These are phyloP conservation scores for Hypoxylon sp. DNA, from an alignment of 2,329 filamentous ascomycete genomes.

Conservation along the genomic window DNA sequence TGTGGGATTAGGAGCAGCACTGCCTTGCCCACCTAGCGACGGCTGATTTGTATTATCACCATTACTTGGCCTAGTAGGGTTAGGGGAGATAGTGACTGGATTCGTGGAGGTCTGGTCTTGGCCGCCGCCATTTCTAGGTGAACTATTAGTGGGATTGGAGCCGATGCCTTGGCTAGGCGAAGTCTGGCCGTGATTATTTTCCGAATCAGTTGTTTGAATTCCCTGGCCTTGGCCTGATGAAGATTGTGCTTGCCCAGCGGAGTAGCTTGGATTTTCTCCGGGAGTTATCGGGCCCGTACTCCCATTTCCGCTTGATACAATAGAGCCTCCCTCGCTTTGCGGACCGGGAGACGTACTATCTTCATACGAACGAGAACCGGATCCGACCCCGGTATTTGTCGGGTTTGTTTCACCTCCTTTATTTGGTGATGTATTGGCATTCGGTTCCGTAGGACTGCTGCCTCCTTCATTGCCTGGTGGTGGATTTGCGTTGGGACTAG, in stretches of 20 bases:
- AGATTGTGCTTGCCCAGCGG: too few species aligned
- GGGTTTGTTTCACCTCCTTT: not conserved
- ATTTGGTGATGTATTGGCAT: conserved; percentile 3
- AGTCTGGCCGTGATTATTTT: too few species aligned
- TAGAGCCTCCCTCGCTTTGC: not conserved
- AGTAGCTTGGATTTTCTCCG: conserved; percentile 12
- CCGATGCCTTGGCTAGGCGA: too few species aligned
- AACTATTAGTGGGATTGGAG: conserved; percentile 5
- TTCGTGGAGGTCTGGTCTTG: not conserved
- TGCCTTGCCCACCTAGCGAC: conserved; percentile 15
- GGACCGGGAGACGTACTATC: too few species aligned
- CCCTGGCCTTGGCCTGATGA: conserved; percentile 10
- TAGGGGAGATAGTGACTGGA: too few species aligned
- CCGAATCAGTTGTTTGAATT: conserved; percentile 4
- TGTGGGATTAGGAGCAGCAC: conserved; percentile 7
- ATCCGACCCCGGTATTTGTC: too few species aligned
- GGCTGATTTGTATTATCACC: too few species aligned
- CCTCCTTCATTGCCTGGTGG: conserved; percentile 9
- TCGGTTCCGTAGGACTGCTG: conserved; percentile 3
- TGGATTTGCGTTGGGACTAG: not conserved
- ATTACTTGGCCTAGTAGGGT: too few species aligned
- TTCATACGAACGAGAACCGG: too few species aligned
- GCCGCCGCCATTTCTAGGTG: not conserved
- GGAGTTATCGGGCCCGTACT: conserved; percentile 8
- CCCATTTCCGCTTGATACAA: conserved; percentile 12